phyloP scores from a whole-genome alignment of 129 eudicot species.

The Flaveria trinervia region DNA sequence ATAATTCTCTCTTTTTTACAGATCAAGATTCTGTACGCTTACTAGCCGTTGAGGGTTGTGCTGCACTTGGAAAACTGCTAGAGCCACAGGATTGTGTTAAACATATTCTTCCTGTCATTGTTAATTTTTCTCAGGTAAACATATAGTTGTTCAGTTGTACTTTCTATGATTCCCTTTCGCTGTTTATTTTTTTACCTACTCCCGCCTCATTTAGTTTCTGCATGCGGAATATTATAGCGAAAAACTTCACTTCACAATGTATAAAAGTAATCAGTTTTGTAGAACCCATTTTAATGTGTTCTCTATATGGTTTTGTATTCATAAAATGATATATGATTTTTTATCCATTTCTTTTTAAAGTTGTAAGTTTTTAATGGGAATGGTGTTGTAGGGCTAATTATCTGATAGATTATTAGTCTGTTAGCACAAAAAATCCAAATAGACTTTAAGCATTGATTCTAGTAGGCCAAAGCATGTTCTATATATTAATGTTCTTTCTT shows the following conservation, averaged over 20 bases:
- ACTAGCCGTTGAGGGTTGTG: slow-evolving; percentile 71
- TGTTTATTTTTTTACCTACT: background rate
- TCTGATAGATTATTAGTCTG: background rate
- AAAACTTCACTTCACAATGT: background rate
- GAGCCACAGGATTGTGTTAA: slow-evolving; percentile 13
- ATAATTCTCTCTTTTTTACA: slow-evolving; percentile 39
- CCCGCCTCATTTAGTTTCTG: background rate
- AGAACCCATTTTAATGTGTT: background rate
- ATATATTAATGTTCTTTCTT: background rate
- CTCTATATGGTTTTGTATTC: background rate
- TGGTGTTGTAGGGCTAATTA: background rate
- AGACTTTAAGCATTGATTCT: background rate
- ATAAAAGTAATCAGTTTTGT: background rate
- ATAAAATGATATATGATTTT: background rate
- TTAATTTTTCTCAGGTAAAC: slow-evolving; percentile 11
- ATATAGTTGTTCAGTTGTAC: background rate
- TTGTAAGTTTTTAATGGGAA: background rate
- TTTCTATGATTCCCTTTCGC: background rate
- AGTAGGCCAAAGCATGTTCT: background rate
- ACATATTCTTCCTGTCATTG: slow-evolving; percentile 18
- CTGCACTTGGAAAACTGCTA: slow-evolving; percentile 17
- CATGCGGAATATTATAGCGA: background rate
- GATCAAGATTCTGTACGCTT: slow-evolving; percentile 98
- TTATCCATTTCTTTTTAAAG: background rate
- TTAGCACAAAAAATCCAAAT: background rate